Evolutionary conservation across 192 early-diverging fungal genomes (phyloP), one percentile per base, ranked within the genome.

Genomic region (Umbelopsis ramanniana): DNA sequence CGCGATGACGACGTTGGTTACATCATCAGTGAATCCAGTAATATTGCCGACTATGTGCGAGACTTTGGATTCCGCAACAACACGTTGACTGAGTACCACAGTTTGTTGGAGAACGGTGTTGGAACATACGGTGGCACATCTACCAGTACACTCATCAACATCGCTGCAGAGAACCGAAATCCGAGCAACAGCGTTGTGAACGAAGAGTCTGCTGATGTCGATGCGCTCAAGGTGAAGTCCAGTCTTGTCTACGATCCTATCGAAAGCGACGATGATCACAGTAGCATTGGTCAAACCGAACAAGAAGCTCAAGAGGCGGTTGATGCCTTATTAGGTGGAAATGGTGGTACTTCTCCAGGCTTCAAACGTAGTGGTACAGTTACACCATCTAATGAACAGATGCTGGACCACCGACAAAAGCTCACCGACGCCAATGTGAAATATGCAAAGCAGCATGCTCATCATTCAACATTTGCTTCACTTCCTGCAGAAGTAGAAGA

Each of bases 1-100:
- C 52, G 74, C 2, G 92, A 88, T 43, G 84, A 85, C 33, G 92
- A 93, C 74, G 77, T 80, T 24, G 90, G 84, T 26, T 93, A 89
- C 77, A 79, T 91, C 8, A 83, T 89, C 23, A 72, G 68, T 11
- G 68, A 63, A 29, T 52, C 53, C 12, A 46, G 57, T 11, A 60
- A 70, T 22, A 53, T 76, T 21, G 48, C 53, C 2, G 63, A 45
- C 22, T 15, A 35, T 29, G 60, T 76, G 48, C 54, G 46, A 10
- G 24, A 72, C 2, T 76, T 72, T 70, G 70, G 57, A 26, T 47
- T 37, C 37, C 23, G 17, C 40, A 46, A 48, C 22, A 71, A 71
- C 24, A 6, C 46, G 21, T 46, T 45, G 24, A 52, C 48, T 7
- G 69, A 71, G 19, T 22, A 24, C 12, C 50, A 71, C 24, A 19